These are phyloP conservation scores for Sodiomyces alkalinus DNA, from an alignment of 2,329 filamentous ascomycete species.

Conservation along the genomic window DNA sequence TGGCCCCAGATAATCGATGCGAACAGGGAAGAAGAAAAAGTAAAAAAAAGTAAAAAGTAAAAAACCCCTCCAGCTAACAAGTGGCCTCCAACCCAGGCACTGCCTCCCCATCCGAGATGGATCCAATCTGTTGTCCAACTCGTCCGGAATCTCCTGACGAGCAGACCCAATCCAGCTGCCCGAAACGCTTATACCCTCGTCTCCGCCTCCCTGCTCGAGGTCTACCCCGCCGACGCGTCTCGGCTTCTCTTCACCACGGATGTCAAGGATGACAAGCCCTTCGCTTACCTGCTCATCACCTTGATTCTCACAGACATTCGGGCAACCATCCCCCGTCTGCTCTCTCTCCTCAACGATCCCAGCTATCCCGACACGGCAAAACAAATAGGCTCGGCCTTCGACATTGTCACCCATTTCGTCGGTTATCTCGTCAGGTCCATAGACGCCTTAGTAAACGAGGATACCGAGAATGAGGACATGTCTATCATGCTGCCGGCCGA, in stretches of 20 bases:
- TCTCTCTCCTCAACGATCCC: conserved; percentile 39
- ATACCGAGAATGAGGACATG: conserved; percentile 7
- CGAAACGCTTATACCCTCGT: conserved; percentile 45
- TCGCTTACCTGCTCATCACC: conserved; percentile 47
- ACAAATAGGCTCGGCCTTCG: conserved; percentile 44
- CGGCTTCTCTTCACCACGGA: conserved; percentile 36
- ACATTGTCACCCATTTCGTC: conserved; percentile 45
- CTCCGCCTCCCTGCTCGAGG: conserved; percentile 39
- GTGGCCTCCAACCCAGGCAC: conserved; percentile 19
- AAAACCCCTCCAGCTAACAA: neutral
- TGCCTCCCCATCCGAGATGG: conserved; percentile 38
- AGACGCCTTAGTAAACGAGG: conserved; percentile 34
- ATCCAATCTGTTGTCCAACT: conserved; percentile 28
- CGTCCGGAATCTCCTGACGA: conserved; percentile 37
- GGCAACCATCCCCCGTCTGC: conserved; percentile 43
- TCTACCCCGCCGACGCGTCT: conserved; percentile 31
- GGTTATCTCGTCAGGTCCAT: conserved; percentile 39
- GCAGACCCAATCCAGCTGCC: conserved; percentile 36
- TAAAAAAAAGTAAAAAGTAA: too few species aligned
- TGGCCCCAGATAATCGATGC: too few species aligned
- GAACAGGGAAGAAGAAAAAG: too few species aligned
- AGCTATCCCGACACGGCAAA: conserved; percentile 34
- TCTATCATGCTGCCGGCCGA: conserved; percentile 34
- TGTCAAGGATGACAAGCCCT: conserved; percentile 30
- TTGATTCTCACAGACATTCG: conserved; percentile 52